Percentiles rank a stretch among this genome's conserved stretches.
phyloP scores from a whole-genome alignment of 2,329 filamentous ascomycete species.

The Pseudofabraea citricarpa region DNA sequence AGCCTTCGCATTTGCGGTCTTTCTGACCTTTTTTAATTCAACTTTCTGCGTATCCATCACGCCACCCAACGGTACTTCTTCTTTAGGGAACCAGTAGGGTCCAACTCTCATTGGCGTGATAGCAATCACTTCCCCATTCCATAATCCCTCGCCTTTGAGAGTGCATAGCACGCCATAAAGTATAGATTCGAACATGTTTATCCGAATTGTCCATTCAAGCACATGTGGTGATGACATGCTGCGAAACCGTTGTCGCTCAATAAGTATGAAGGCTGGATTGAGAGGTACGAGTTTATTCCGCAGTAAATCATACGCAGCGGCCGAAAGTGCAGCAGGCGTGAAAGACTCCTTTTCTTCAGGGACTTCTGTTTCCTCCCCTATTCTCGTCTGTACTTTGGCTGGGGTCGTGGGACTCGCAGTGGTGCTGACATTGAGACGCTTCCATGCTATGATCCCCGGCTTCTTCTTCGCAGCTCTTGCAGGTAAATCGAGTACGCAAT shows the following conservation, averaged over 20 bases:
- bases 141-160: slow-evolving; percentile 39
- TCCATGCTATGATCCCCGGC: slow-evolving; percentile 23
- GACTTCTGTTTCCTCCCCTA: slow-evolving; percentile 24
- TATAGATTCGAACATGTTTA: slow-evolving; percentile 80
- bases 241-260: slow-evolving; percentile 59
- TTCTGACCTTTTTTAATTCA: slow-evolving; percentile 26
- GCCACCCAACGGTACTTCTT: slow-evolving; percentile 11
- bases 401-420: slow-evolving; percentile 15
- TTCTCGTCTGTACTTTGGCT: slow-evolving; percentile 2
- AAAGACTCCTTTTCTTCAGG: slow-evolving; percentile 37
- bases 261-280: slow-evolving; percentile 64
- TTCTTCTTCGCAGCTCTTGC: slow-evolving; percentile 3
- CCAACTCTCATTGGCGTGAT: slow-evolving; percentile 51
- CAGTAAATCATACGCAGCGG: slow-evolving; percentile 50
- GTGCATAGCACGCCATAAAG: slow-evolving; percentile 65
- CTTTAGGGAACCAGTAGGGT: slow-evolving; percentile 45
- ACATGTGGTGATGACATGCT: slow-evolving; percentile 60
- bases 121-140: slow-evolving; percentile 40
- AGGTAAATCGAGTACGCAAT: slow-evolving; percentile 49
- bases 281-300: slow-evolving; percentile 39
- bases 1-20: slow-evolving; percentile 36
- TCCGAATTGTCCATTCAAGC: slow-evolving; percentile 76
- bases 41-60: slow-evolving; percentile 15
- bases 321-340: slow-evolving; percentile 47
- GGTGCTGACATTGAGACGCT: slow-evolving; percentile 17